Percentiles rank a stretch among this genome's conserved stretches.
These are phyloP conservation scores for Paramecium pentaurelia DNA, from an alignment of 73 alveolate species.

Conservation along the genomic window DNA sequence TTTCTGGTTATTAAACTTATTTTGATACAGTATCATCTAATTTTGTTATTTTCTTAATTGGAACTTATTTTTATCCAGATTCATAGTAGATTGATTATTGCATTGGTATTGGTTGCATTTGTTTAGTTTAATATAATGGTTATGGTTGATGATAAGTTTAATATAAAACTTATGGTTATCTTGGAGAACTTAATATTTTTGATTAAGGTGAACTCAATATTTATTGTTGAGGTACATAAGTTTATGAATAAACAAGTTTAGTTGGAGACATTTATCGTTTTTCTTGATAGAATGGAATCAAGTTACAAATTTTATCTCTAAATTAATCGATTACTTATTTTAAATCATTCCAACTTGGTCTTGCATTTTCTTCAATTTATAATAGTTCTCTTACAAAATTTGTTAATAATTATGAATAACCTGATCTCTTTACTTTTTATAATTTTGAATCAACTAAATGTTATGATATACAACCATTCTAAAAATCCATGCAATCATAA, in stretches of 20 bases:
- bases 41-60: neutral
- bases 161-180: neutral
- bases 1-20: neutral
- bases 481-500: constrained; percentile 36
- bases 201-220: neutral
- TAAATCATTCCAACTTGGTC: constrained; percentile 27
- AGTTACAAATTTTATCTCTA: constrained; percentile 4
- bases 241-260: neutral
- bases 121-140: neutral
- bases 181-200: neutral
- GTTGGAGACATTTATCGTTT: neutral
- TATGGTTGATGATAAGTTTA: neutral
- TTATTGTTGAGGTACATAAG: neutral
- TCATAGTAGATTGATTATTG: neutral
- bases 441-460: neutral
- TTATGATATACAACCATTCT: neutral
- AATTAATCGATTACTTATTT: constrained; percentile 5
- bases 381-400: constrained; percentile 17
- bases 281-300: neutral
- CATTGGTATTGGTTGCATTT: neutral
- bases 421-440: neutral
- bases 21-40: neutral
- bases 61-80: neutral
- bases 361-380: neutral
- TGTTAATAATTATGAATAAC: neutral